These are phyloP conservation scores for Trichophaea hybrida DNA, from an alignment of 2,329 filamentous ascomycete genomes.

Conservation along the genomic window DNA sequence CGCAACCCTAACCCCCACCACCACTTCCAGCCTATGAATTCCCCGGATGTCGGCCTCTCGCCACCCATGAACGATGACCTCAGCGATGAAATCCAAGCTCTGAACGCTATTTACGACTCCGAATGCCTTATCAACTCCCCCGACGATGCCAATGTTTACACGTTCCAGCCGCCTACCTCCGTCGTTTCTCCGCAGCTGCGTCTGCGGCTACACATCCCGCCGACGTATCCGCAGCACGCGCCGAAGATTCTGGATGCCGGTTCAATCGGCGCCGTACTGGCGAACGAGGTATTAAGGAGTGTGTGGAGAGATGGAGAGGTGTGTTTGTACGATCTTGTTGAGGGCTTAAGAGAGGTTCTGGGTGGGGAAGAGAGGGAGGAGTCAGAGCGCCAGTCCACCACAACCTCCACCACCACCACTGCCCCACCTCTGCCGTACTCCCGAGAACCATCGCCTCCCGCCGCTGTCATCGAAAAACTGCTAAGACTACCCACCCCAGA, in stretches of 20 bases:
- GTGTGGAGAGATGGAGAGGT: slow-evolving; percentile 61
- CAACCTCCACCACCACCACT: not conserved
- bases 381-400: not conserved
- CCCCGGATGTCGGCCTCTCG: not conserved
- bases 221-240: slow-evolving; percentile 57
- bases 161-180: slow-evolving; percentile 51
- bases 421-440: not conserved
- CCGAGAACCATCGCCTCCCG: not conserved
- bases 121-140: slow-evolving; percentile 28
- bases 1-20: not conserved
- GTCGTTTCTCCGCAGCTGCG: slow-evolving; percentile 41
- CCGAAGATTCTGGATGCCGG: slow-evolving; percentile 65
- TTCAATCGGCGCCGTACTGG: slow-evolving; percentile 44
- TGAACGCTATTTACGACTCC: slow-evolving; percentile 71
- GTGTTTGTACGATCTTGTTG: slow-evolving; percentile 82
- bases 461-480: slow-evolving; percentile 27
- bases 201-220: slow-evolving; percentile 51
- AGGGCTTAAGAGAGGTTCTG: slow-evolving; percentile 46
- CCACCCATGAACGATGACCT: slow-evolving; percentile 34
- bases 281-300: slow-evolving; percentile 50
- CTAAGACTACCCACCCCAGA: slow-evolving; percentile 26
- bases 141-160: slow-evolving; percentile 36
- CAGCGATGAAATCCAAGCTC: slow-evolving; percentile 59
- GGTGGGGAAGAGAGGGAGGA: slow-evolving; percentile 20
- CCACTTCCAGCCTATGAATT: not conserved